A percentile compares a stretch with the other conserved stretches of the same genome.
Conservation (phyloP, 2,329 filamentous ascomycete species). For the Neonectria faginata region DNA sequence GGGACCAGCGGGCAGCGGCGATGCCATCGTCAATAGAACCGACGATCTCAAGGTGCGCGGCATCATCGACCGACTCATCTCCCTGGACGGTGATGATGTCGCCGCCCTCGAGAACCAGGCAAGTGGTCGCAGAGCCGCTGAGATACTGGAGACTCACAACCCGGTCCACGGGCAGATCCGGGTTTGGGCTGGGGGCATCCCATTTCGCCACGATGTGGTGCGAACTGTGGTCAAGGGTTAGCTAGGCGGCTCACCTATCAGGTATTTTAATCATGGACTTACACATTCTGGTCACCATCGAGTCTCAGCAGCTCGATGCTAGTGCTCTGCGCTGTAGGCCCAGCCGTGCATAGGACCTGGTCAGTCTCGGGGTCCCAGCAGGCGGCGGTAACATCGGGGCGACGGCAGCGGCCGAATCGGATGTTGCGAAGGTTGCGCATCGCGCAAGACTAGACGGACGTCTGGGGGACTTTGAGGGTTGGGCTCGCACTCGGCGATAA, state of each 20-base stretch:
- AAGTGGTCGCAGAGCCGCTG: slow-evolving; percentile 80
- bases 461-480: slow-evolving; percentile 10
- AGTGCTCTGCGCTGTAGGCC: slow-evolving; percentile 76
- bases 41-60: slow-evolving; percentile 92
- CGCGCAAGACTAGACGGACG: slow-evolving; percentile 14
- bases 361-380: slow-evolving; percentile 88
- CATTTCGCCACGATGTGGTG: slow-evolving; percentile 76
- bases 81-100: slow-evolving; percentile 91
- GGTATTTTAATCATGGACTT: slow-evolving; percentile 43
- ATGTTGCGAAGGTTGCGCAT: slow-evolving; percentile 94
- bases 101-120: slow-evolving; percentile 87
- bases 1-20: slow-evolving; percentile 89
- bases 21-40: slow-evolving; percentile 95
- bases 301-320: slow-evolving; percentile 78
- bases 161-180: slow-evolving; percentile 79
- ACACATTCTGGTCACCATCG: slow-evolving; percentile 59
- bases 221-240: slow-evolving; percentile 43
- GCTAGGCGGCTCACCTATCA: slow-evolving; percentile 23
- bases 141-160: slow-evolving; percentile 88
- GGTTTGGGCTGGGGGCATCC: slow-evolving; percentile 86
- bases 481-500: slow-evolving; percentile 1
- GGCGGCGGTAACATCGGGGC: slow-evolving; percentile 75
- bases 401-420: slow-evolving; percentile 74
- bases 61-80: slow-evolving; percentile 55
- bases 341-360: slow-evolving; percentile 84